These are phyloP conservation scores for Acanthamoeba quina DNA, from an alignment of 208 protist species.

Conservation along the genomic window DNA sequence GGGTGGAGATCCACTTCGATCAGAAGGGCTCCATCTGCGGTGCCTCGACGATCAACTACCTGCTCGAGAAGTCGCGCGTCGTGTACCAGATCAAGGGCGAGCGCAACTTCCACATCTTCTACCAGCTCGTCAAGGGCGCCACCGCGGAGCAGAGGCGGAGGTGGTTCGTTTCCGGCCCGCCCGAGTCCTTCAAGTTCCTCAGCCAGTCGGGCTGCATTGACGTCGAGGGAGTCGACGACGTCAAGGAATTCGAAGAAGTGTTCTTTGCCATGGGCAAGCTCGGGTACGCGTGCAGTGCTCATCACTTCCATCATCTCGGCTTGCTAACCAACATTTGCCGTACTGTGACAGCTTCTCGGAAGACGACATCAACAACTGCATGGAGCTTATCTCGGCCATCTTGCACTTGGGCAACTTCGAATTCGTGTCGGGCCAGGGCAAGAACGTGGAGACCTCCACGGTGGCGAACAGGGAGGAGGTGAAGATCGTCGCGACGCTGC, in stretches of 20 bases:
- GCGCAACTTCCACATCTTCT: conserved; percentile 47
- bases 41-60: conserved; percentile 78
- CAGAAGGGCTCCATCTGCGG: conserved; percentile 82
- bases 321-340: conserved; percentile 84
- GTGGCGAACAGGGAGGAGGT: conserved; percentile 55
- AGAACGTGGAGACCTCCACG: background rate
- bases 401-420: conserved; percentile 18
- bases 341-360: conserved; percentile 80
- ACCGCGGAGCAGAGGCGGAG: conserved; percentile 83
- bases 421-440: background rate
- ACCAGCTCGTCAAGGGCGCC: conserved; percentile 5
- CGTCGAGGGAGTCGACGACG: conserved; percentile 92
- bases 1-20: conserved; percentile 87
- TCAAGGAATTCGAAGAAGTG: conserved; percentile 91
- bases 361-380: conserved; percentile 82
- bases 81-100: conserved; percentile 64
- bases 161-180: background rate
- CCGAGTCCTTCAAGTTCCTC: conserved; percentile 93
- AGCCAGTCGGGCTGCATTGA: conserved; percentile 89
- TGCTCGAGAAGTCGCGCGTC: conserved; percentile 73
- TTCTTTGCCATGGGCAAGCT: conserved; percentile 2
- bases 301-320: background rate
- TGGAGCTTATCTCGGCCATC: conserved; percentile 75
- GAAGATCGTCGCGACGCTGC: background rate
- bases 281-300: background rate